Conservation (phyloP, 768 basidiomycete genomes). For the Russula virescens region DNA sequence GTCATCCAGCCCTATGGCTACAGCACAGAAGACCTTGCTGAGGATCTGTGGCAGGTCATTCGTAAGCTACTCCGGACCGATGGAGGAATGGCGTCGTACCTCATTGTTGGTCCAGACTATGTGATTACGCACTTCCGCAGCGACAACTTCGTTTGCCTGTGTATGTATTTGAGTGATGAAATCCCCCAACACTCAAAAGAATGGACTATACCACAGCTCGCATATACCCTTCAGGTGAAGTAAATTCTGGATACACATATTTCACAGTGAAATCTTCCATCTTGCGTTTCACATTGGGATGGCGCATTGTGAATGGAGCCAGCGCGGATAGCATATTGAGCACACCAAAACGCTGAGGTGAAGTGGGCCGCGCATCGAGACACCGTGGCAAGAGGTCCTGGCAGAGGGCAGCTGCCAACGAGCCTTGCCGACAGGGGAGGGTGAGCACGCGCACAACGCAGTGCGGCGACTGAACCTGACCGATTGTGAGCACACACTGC, state of each 20-base stretch:
- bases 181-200: background rate
- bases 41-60: conserved; percentile 42
- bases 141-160: conserved; percentile 78
- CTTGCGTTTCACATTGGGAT: conserved; percentile 68
- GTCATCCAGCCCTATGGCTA: conserved; percentile 68
- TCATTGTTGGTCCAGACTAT: conserved; percentile 60
- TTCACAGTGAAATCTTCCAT: conserved; percentile 75
- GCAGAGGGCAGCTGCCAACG: too few species aligned
- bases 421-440: too few species aligned
- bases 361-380: conserved; percentile 54
- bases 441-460: too few species aligned
- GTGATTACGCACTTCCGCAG: conserved; percentile 64
- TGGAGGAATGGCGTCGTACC: conserved; percentile 34
- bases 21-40: conserved; percentile 55
- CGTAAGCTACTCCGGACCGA: background rate
- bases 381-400: too few species aligned
- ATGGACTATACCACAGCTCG: conserved; percentile 57
- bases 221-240: conserved; percentile 61
- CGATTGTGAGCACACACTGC: too few species aligned
- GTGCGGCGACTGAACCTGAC: too few species aligned
- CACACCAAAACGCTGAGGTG: conserved; percentile 75
- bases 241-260: conserved; percentile 71
- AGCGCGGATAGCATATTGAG: conserved; percentile 77
- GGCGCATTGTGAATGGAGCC: conserved; percentile 74
- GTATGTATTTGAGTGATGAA: background rate